phyloP scores from a whole-genome alignment of 1,284 basidiomycete species.

The Tetrapyrgos nigripes region DNA sequence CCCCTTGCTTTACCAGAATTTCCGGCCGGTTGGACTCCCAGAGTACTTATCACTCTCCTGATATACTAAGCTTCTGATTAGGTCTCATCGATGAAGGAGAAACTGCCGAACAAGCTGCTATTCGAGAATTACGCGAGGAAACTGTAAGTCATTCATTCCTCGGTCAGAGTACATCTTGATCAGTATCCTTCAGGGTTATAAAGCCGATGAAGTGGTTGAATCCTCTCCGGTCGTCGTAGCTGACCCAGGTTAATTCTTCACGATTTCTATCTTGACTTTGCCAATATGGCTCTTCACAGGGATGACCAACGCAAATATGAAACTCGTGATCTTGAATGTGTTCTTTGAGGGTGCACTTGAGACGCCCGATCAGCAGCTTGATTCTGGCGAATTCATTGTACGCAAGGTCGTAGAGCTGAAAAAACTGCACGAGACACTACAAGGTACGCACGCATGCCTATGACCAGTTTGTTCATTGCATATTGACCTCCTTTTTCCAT shows the following conservation, averaged over 20 bases:
- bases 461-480: constrained; percentile 1
- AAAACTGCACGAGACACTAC: constrained; percentile 65
- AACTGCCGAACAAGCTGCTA: constrained; percentile 76
- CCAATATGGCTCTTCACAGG: constrained; percentile 49
- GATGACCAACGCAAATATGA: constrained; percentile 87
- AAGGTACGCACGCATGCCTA: constrained; percentile 59
- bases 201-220: constrained; percentile 65
- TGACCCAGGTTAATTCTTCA: constrained; percentile 68
- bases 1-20: constrained; percentile 62
- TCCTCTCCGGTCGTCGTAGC: constrained; percentile 74
- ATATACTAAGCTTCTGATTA: constrained; percentile 27
- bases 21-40: constrained; percentile 69
- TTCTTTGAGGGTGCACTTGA: constrained; percentile 64
- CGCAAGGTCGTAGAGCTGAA: constrained; percentile 73
- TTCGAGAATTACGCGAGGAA: constrained; percentile 90
- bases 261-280: constrained; percentile 3
- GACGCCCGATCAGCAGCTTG: constrained; percentile 67
- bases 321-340: constrained; percentile 72
- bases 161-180: neutral
- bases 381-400: constrained; percentile 86
- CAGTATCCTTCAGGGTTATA: constrained; percentile 58
- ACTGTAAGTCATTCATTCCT: constrained; percentile 45
- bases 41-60: neutral
- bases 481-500: constrained; percentile 8
- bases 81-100: constrained; percentile 86